Evolutionary conservation across 2,329 filamentous ascomycete species (phyloP).

Genomic region (Lithohypha guttulata): DNA sequence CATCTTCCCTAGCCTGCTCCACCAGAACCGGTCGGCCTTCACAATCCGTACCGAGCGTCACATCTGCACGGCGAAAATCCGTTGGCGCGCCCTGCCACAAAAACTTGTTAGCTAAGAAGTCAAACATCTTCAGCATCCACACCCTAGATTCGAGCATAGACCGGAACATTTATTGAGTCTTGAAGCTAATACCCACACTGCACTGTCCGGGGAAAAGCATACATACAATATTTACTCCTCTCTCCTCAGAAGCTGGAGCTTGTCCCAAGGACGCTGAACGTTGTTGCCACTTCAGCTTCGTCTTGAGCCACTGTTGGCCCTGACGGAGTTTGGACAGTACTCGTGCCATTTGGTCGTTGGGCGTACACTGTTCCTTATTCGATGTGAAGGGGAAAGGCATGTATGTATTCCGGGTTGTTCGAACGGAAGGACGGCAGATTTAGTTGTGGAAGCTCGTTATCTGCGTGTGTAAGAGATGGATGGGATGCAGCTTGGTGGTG

Average conservation of each 20-base stretch:
- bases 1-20: constrained; percentile 15
- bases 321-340: constrained; percentile 13
- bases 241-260: background rate
- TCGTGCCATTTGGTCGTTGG: too few species aligned
- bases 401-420: too few species aligned
- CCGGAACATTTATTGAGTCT: too few species aligned
- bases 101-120: constrained; percentile 7
- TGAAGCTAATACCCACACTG: too few species aligned
- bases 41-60: constrained; percentile 25
- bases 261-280: background rate
- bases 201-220: too few species aligned
- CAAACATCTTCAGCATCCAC: constrained; percentile 10
- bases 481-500: too few species aligned
- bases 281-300: constrained; percentile 5
- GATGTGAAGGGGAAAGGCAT: too few species aligned
- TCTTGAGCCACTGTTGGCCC: constrained; percentile 11
- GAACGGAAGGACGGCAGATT: too few species aligned
- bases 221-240: background rate
- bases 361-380: too few species aligned
- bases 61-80: constrained; percentile 34
- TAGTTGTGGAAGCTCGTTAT: too few species aligned
- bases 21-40: constrained; percentile 25
- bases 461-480: too few species aligned
- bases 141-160: background rate
- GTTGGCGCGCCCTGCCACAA: constrained; percentile 30